Evolutionary conservation across 495 filamentous ascomycete genomes (phyloP), one percentile per base, ranked within the genome.

Genomic region (Penicillium paxilli): DNA sequence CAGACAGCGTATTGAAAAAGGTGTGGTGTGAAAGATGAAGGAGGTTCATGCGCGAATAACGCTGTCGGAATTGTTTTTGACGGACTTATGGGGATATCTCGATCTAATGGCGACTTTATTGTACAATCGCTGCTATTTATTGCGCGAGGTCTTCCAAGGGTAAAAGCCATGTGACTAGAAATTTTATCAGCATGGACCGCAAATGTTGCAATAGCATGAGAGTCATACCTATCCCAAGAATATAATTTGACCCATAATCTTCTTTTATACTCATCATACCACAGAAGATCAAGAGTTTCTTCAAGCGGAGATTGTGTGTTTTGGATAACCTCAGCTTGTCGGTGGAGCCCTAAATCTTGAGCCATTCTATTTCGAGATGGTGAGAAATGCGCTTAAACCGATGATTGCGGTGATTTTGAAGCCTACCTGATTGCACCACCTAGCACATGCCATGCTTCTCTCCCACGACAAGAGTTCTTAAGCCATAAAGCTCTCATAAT

Each of bases 91-190:
- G 25, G 49, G 26, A 52, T 52, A 30, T 52, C 49, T 4, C 49
- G 38, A 42, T 52, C 49, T 16, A 45, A 23, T 23, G 49, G 49
- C 8, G 49, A 24, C n/a, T 32, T 1, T 7, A 52, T 44, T 23
- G 25, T 52, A 45, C 49, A 52, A n/a, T 44, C 38, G 23, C 49
- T 52, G 49, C 38, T 52, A 35, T 52, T 52, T 23, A 52, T 52
- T 10, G 49, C 28, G 42, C 49, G 49, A 8, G 40, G 40, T 30
- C 49, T 16, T n/a, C 49, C 49, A 9, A 52, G 20, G 33, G 1
- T 30, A 26, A 52, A 52, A 6, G 49, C 40, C 49, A 52, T 52
- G 17, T 52, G 40, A 10, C 49, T 52, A 28, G 25, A 28, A n/a
- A 5, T 9, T 44, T 24, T 33, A 6, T 52, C 8, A 52, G 49